Evolutionary conservation across 2,329 filamentous ascomycete species (phyloP).

Genomic region (Penicillium brevicompactum): DNA sequence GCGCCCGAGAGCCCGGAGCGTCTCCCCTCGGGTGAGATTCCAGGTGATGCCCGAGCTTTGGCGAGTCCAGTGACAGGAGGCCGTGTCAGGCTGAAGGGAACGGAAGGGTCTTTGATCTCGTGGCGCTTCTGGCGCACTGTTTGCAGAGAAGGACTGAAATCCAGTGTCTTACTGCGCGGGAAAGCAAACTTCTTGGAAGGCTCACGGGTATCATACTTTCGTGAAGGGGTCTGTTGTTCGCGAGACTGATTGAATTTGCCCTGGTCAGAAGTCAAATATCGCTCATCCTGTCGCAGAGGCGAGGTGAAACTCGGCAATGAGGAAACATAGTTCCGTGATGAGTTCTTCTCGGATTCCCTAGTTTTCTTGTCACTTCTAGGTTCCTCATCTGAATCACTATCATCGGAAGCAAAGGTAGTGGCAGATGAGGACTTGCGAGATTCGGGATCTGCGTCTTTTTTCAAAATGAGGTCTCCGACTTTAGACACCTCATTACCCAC

Average conservation of each 20-base stretch:
- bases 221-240: constrained; percentile 10
- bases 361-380: constrained; percentile 35
- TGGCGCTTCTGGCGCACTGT: constrained; percentile 25
- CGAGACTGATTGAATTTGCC: constrained; percentile 18
- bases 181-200: constrained; percentile 11
- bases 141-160: constrained; percentile 33
- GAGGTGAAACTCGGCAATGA: constrained; percentile 57
- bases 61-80: constrained; percentile 52
- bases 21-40: constrained; percentile 29
- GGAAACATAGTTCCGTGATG: constrained; percentile 44
- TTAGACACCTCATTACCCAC: constrained; percentile 67
- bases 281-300: constrained; percentile 44
- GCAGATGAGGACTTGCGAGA: constrained; percentile 47
- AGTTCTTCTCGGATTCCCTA: constrained; percentile 36
- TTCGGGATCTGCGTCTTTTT: constrained; percentile 54
- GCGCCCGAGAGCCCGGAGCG: constrained; percentile 39
- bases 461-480: constrained; percentile 63
- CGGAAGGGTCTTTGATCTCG: constrained; percentile 30
- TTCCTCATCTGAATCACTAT: constrained; percentile 51
- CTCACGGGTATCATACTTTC: constrained; percentile 13
- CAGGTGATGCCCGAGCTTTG: constrained; percentile 38
- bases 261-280: constrained; percentile 30
- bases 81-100: constrained; percentile 34
- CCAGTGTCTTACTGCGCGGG: constrained; percentile 27
- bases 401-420: constrained; percentile 50